A percentile compares a stretch with the other conserved stretches of the same genome.
These are phyloP conservation scores for Mucor plumbeus DNA, from an alignment of 371 early-diverging fungal genomes.

Conservation along the genomic window DNA sequence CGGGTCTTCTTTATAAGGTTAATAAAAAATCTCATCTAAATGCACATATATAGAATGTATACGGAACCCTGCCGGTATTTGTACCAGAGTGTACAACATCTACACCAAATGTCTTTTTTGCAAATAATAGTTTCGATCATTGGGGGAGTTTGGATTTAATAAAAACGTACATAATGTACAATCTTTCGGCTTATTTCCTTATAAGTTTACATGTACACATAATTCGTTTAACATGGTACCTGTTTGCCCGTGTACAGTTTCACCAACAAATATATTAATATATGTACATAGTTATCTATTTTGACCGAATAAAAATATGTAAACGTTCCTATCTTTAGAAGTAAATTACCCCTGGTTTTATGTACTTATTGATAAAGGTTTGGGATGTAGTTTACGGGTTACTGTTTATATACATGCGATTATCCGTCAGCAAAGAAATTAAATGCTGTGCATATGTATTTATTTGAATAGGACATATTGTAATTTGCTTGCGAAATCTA, in stretches of 20 bases:
- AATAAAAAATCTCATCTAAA: not conserved
- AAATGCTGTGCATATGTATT: no score
- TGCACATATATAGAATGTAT: not conserved
- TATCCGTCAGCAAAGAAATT: not conserved
- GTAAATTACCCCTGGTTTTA: not conserved
- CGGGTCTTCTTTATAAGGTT: not conserved
- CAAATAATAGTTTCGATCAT: not conserved
- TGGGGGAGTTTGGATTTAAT: not conserved
- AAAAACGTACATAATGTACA: not conserved
- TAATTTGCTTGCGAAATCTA: no score
- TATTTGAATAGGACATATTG: no score
- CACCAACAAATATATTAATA: not conserved
- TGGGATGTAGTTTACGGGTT: not conserved
- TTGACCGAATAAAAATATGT: no score
- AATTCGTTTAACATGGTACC: not conserved
- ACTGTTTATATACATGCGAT: not conserved
- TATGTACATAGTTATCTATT: no score
- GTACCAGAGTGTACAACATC: not conserved
- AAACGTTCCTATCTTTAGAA: not conserved
- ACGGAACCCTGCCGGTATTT: not conserved
- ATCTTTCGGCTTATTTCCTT: constrained; percentile 1
- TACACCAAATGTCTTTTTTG: not conserved
- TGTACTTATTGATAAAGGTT: not conserved
- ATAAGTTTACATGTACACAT: not conserved
- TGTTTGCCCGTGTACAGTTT: constrained; percentile 2